Percentiles rank a stretch among this genome's conserved stretches.
Evolutionary conservation across 352 stramenopile genomes (phyloP).

Genomic region (Phytopythium boreale): DNA sequence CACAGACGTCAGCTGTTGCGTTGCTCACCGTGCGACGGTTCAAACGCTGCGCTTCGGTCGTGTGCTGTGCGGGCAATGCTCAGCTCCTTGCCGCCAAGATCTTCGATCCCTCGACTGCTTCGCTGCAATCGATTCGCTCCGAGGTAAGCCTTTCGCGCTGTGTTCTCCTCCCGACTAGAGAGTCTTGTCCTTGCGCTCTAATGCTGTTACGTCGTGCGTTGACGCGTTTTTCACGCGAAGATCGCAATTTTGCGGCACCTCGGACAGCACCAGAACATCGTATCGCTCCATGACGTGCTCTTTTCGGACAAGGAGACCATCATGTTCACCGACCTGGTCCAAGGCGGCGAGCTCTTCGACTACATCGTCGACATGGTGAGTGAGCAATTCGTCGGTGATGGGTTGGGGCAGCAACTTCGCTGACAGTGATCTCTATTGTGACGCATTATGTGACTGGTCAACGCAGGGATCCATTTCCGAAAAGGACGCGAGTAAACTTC

Average conservation of each 20-base stretch:
- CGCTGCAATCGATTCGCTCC: constrained; percentile 48
- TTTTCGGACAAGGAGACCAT: constrained; percentile 63
- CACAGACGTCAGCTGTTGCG: too few relatives aligned
- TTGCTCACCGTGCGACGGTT: too few relatives aligned
- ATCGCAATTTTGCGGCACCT: constrained; percentile 61
- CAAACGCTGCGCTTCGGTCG: too few relatives aligned
- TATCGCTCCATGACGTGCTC: constrained; percentile 69
- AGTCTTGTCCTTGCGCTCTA: too few relatives aligned
- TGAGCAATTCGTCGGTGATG: too few relatives aligned
- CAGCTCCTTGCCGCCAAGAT: constrained; percentile 68
- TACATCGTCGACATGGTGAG: constrained; percentile 72
- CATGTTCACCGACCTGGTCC: constrained; percentile 76
- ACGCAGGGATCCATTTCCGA: constrained; percentile 74
- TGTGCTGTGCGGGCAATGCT: neutral
- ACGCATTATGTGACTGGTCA: too few relatives aligned
- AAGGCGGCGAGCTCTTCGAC: constrained; percentile 77
- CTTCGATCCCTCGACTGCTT: constrained; percentile 62
- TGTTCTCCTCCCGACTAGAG: too few relatives aligned
- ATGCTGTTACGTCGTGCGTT: too few relatives aligned
- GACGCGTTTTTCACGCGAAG: constrained; percentile 12
- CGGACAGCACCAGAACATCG: constrained; percentile 61
- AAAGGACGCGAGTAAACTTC: constrained; percentile 59
- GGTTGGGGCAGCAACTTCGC: too few relatives aligned
- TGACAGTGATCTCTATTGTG: too few relatives aligned
- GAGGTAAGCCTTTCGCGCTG: constrained; percentile 42